Evolutionary conservation across 129 eudicot species (phyloP).

Genomic region (Flaveria robusta): DNA sequence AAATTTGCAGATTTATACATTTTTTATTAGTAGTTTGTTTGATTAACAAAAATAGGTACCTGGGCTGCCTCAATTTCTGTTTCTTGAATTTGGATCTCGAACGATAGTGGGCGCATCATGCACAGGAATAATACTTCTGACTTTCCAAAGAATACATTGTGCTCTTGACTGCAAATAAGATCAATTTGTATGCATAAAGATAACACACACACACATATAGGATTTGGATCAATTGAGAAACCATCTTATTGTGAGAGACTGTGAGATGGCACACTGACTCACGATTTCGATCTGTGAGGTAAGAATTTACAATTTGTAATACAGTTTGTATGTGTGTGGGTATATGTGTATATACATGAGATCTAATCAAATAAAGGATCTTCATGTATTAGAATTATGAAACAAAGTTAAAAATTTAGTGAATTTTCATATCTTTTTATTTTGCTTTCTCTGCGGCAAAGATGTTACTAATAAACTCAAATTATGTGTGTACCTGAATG

Average conservation of each 20-base stretch:
- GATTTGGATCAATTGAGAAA: too few relatives aligned
- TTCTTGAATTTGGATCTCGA: conserved; percentile 58
- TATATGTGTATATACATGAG: too few relatives aligned
- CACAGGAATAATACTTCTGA: conserved; percentile 63
- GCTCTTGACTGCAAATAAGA: conserved; percentile 50
- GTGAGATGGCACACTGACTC: too few relatives aligned
- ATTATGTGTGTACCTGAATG: conserved; percentile 59
- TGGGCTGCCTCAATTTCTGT: conserved; percentile 63
- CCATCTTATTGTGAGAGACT: neutral
- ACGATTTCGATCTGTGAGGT: too few relatives aligned
- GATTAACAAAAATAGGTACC: conserved; percentile 34
- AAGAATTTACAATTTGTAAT: too few relatives aligned
- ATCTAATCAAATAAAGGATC: too few relatives aligned
- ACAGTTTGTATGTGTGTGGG: too few relatives aligned
- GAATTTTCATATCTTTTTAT: neutral
- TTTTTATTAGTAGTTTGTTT: neutral
- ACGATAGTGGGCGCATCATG: conserved; percentile 62
- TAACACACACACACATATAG: neutral
- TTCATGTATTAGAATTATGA: too few relatives aligned
- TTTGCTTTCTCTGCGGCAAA: neutral
- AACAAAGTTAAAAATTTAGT: too few relatives aligned
- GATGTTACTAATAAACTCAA: neutral
- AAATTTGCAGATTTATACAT: neutral
- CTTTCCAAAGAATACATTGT: conserved; percentile 58
- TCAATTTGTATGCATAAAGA: conserved; percentile 25